These are phyloP conservation scores for Ophiostoma fasciatum DNA, from an alignment of 2,329 filamentous ascomycete genomes.

Conservation along the genomic window DNA sequence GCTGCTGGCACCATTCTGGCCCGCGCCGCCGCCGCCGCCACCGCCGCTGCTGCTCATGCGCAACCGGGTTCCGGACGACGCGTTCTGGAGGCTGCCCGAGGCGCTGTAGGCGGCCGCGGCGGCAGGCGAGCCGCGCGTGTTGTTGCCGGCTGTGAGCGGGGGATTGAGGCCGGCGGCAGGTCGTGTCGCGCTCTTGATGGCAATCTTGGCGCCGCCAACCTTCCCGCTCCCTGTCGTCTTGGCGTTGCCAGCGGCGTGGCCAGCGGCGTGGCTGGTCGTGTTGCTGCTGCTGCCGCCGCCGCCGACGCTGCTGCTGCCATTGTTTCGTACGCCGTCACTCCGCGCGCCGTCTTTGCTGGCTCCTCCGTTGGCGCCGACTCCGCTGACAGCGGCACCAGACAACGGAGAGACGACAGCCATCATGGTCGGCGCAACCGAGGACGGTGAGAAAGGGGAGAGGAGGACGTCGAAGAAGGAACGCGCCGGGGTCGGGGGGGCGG, in stretches of 20 bases:
- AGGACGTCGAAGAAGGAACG: not conserved
- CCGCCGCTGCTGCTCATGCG: slow-evolving; percentile 30
- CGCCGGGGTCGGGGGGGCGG: not conserved
- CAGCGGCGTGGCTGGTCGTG: too few relatives aligned
- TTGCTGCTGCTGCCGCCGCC: too few relatives aligned
- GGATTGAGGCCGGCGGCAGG: slow-evolving; percentile 22
- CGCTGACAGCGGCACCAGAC: slow-evolving; percentile 1
- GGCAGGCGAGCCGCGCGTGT: slow-evolving; percentile 37
- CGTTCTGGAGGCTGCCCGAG: slow-evolving; percentile 17
- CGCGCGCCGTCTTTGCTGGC: slow-evolving; percentile 2
- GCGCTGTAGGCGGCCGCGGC: slow-evolving; percentile 21
- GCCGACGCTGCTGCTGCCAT: not conserved
- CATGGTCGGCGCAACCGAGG: slow-evolving; percentile 2
- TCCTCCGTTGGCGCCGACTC: not conserved
- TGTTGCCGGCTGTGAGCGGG: slow-evolving; percentile 20
- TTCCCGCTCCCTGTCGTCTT: slow-evolving; percentile 2
- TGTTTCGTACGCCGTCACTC: not conserved
- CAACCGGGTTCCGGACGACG: slow-evolving; percentile 36
- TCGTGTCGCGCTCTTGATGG: slow-evolving; percentile 19
- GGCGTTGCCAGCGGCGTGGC: too few relatives aligned
- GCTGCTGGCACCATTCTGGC: too few relatives aligned
- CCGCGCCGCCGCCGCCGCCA: not conserved
- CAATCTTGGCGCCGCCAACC: slow-evolving; percentile 9
- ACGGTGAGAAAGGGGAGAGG: not conserved
- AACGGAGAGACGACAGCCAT: slow-evolving; percentile 9